These are phyloP conservation scores for Sporothrix phasma DNA, from an alignment of 2,329 filamentous ascomycete species.

Conservation along the genomic window DNA sequence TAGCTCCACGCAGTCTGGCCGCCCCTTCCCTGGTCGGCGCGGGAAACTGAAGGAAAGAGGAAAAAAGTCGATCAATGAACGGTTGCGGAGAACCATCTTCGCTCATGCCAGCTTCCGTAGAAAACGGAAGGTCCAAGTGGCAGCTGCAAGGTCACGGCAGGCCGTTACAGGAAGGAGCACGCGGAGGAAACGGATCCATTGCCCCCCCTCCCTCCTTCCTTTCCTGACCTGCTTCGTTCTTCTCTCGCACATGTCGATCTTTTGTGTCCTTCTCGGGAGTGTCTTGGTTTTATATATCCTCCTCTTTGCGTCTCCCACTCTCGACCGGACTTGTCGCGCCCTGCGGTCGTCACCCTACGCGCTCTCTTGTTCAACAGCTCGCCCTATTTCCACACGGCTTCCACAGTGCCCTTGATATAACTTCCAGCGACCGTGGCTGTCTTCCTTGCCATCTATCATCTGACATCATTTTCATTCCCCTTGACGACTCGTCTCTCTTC, in stretches of 20 bases:
- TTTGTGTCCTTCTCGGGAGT: neutral
- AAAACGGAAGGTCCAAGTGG: constrained; percentile 1
- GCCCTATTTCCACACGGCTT: neutral
- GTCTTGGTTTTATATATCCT: neutral
- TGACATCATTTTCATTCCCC: no score
- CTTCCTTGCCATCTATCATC: neutral
- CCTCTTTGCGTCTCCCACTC: neutral
- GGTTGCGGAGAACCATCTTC: neutral
- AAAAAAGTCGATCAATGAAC: neutral
- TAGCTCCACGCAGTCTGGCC: neutral
- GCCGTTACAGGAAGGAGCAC: neutral
- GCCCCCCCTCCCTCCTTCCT: neutral
- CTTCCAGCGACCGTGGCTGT: neutral
- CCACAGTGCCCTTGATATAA: neutral
- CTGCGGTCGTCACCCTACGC: neutral
- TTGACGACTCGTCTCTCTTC: no score
- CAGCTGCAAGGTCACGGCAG: neutral
- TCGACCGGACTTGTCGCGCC: neutral
- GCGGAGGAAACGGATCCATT: neutral
- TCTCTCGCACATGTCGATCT: neutral
- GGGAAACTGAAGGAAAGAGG: neutral
- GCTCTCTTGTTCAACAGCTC: neutral
- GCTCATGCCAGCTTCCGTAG: neutral
- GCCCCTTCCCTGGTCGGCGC: neutral
- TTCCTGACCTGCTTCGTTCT: neutral